phyloP scores from a whole-genome alignment of 1,139 yeast genomes.

The Lodderomyces jiufengensis region DNA sequence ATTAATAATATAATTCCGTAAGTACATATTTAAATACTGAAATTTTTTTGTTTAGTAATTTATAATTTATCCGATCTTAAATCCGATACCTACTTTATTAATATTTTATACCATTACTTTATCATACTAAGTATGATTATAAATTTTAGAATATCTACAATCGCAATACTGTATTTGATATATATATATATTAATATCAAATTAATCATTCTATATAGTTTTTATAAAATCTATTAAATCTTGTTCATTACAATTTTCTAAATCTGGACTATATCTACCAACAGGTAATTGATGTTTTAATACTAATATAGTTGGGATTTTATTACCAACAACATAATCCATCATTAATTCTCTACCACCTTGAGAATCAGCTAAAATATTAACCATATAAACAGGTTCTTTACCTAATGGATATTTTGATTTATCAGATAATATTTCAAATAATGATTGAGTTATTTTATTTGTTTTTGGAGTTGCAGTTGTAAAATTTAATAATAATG shows the following conservation, averaged over 20 bases:
- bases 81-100: no score
- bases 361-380: constrained; percentile 63
- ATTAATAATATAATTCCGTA: no score
- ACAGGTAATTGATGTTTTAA: constrained; percentile 64
- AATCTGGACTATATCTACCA: constrained; percentile 45
- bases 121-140: no score
- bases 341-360: constrained; percentile 58
- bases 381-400: constrained; percentile 54
- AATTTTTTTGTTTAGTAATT: no score
- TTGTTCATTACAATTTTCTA: constrained; percentile 46
- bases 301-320: constrained; percentile 65
- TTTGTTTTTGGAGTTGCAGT: constrained; percentile 64
- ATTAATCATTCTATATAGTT: no score
- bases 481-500: constrained; percentile 71
- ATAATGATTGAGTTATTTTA: constrained; percentile 60
- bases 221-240: constrained; percentile 56
- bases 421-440: constrained; percentile 51
- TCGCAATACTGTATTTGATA: no score
- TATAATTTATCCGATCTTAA: no score
- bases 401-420: constrained; percentile 35
- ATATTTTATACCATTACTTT: no score
- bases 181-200: no score
- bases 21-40: no score
- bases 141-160: no score
- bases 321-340: constrained; percentile 51